Percentiles rank a stretch among this genome's conserved stretches.
Conservation (phyloP, 352 stramenopile species). For the Elongisporangium undulatum region DNA sequence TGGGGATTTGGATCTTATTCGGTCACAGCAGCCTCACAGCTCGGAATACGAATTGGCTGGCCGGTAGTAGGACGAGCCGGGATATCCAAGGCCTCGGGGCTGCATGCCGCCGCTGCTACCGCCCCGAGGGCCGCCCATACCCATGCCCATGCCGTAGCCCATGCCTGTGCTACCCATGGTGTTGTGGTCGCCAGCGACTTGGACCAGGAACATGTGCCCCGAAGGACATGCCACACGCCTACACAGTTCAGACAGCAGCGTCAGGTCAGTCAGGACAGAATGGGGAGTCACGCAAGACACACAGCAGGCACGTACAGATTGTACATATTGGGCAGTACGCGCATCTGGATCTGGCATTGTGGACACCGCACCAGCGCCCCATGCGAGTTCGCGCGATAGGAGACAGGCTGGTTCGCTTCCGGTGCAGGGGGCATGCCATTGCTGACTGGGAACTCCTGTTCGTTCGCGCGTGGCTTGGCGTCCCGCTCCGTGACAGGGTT, state of each 20-base stretch:
- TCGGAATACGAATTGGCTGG: slow-evolving; percentile 51
- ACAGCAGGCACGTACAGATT: slow-evolving; percentile 64
- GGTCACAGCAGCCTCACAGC: slow-evolving; percentile 11
- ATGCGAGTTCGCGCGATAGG: slow-evolving; percentile 75
- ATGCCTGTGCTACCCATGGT: slow-evolving; percentile 14
- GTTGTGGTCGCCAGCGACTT: slow-evolving; percentile 51
- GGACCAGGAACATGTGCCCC: slow-evolving; percentile 84
- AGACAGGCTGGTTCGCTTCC: slow-evolving; percentile 42
- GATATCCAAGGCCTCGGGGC: slow-evolving; percentile 40
- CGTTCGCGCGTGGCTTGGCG: slow-evolving; percentile 57
- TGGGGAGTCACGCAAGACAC: background rate
- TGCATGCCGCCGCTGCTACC: slow-evolving; percentile 12
- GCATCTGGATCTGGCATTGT: slow-evolving; percentile 86
- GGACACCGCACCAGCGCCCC: slow-evolving; percentile 81
- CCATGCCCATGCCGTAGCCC: slow-evolving; percentile 17
- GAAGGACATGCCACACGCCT: slow-evolving; percentile 80
- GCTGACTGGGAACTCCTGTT: slow-evolving; percentile 10
- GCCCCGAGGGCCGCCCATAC: slow-evolving; percentile 9
- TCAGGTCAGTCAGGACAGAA: slow-evolving; percentile 3
- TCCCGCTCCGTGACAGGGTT: slow-evolving; percentile 47
- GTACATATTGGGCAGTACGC: slow-evolving; percentile 85
- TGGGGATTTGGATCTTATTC: background rate
- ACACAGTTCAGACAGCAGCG: background rate
- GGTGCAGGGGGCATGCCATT: slow-evolving; percentile 1
- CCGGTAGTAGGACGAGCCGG: slow-evolving; percentile 43